phyloP scores from a whole-genome alignment of 306 rosid genomes.

The Castanospermum australe region DNA sequence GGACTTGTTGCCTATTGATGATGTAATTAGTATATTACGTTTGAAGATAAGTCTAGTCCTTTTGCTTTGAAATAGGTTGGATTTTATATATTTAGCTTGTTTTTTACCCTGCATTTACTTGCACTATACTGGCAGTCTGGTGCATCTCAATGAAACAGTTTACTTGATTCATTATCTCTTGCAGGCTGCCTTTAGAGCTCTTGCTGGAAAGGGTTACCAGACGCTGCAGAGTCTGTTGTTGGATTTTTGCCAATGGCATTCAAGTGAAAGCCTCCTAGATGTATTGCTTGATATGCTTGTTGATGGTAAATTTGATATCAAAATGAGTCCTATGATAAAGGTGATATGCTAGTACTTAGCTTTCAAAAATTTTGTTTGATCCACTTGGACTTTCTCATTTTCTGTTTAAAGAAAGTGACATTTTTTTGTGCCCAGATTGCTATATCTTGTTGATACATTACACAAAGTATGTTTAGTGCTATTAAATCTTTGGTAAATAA shows the following conservation, averaged over 20 bases:
- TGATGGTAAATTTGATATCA: conserved; percentile 85
- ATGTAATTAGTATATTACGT: not conserved
- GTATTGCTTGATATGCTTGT: conserved; percentile 91
- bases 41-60: not conserved
- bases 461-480: conserved; percentile 5
- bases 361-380: conserved; percentile 27
- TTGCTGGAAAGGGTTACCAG: conserved; percentile 95
- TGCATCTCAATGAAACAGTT: not conserved
- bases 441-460: conserved; percentile 13
- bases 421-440: conserved; percentile 6
- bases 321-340: conserved; percentile 80
- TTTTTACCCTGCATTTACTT: not conserved
- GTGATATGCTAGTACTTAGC: conserved; percentile 44
- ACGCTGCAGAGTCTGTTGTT: conserved; percentile 87
- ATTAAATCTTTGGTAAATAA: conserved; percentile 10
- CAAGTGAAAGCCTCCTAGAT: conserved; percentile 76
- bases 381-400: conserved; percentile 18
- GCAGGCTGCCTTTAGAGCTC: conserved; percentile 87
- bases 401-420: conserved; percentile 13
- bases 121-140: conserved; percentile 9
- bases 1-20: not conserved
- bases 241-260: conserved; percentile 79
- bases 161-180: conserved; percentile 20
- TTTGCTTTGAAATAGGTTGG: conserved; percentile 14
- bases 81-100: conserved; percentile 8